Base-by-base conservation (phyloP, 1,284 basidiomycete genomes). In the Austroboletus sp. region DNA sequence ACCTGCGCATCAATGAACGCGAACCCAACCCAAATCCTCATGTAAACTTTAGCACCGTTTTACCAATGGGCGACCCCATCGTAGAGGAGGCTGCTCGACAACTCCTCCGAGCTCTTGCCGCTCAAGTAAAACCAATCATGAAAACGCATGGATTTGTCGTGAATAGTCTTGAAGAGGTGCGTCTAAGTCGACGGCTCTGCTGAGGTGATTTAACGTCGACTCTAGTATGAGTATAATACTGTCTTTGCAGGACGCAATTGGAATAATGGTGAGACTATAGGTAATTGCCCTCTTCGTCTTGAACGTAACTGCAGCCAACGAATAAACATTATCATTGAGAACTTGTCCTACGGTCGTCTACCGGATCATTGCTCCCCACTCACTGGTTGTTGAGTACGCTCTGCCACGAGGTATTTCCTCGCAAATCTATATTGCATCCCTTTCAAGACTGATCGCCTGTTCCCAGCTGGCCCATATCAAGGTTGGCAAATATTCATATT, bases 241-340 rank as follows among this genome's bases (percentile, higher is more conserved):
- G 84, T 89, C 6, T 89, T 89, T 62, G 75, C 79, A 11, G 86
- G 85, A 4, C 72, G 86, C 36, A 89, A 89, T 58, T 89, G 86
- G 86, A 84, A 88, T 49, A 70, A 70, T 47, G 87, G 86, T 2
- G 85, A 89, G 64, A 80, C 77, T 10, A 69, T 89, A 45, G 85
- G 85, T 83, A 53, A 53, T 54, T 29, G 17, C 27, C 10, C 25
- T 30, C 26, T 40, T 31, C 34, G 6, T 42, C 27, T 11, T n/a
- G 29, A 43, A 23, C 19, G 25, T 17, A 30, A 19, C 3, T 27
- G 9, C 38, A 41, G 10, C 6, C 17, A 19, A 37, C 25, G 40
- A 38, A 40, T 21, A 16, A 15, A 40, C 19, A 2, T 17, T 25
- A 9, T 13, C 9, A 10, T 11, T 17, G 50, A 86, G 86, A 89